Evolutionary conservation across 2,329 filamentous ascomycete genomes (phyloP).

Genomic region (Pseudocercospora crystallina): DNA sequence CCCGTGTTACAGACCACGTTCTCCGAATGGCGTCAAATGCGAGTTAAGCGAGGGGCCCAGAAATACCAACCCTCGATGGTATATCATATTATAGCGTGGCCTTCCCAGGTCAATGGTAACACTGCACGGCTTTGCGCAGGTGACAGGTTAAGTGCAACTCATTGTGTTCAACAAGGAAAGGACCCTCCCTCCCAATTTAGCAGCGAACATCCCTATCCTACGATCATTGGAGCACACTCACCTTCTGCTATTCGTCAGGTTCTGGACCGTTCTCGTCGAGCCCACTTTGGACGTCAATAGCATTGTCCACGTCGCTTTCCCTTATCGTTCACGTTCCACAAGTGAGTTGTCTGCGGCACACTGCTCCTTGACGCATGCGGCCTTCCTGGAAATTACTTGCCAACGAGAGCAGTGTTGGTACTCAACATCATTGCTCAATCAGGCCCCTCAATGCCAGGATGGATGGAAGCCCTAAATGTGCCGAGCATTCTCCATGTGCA

Average conservation of each 20-base stretch:
- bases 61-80: background rate
- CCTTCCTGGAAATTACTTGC: too few species aligned
- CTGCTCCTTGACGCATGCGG: background rate
- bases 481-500: too few species aligned
- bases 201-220: slow-evolving; percentile 1
- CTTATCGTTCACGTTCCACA: slow-evolving; percentile 5
- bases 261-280: slow-evolving; percentile 3
- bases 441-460: too few species aligned
- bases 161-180: background rate
- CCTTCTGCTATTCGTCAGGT: slow-evolving; percentile 5
- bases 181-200: background rate
- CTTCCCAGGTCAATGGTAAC: background rate
- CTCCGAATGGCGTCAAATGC: slow-evolving; percentile 6
- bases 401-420: too few species aligned
- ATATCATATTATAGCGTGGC: background rate
- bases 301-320: slow-evolving; percentile 11
- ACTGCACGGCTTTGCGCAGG: slow-evolving; percentile 7
- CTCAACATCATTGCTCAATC: too few species aligned
- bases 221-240: background rate
- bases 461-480: too few species aligned
- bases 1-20: slow-evolving; percentile 4
- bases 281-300: slow-evolving; percentile 1
- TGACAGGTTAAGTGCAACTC: slow-evolving; percentile 12
- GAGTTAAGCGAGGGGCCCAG: background rate
- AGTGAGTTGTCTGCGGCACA: background rate